These are phyloP conservation scores for Pleomassaria siparia DNA, from an alignment of 2,329 filamentous ascomycete species.

Conservation along the genomic window DNA sequence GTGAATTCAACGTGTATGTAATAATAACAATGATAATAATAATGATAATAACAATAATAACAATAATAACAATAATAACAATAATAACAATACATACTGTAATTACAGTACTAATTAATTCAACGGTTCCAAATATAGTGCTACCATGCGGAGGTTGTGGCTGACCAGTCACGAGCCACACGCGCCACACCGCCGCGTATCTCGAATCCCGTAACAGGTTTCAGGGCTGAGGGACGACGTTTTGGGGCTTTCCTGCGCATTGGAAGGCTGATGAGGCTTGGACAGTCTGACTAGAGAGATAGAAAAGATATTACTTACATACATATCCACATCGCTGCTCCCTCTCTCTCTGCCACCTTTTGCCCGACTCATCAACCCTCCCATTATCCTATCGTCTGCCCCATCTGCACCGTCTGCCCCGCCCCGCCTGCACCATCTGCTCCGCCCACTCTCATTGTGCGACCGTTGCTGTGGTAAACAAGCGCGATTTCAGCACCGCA, in stretches of 20 bases:
- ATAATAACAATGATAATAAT: too few species aligned
- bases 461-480: slow-evolving; percentile 12
- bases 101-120: too few species aligned
- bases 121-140: not conserved
- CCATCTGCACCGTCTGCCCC: too few species aligned
- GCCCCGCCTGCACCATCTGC: not conserved
- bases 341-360: not conserved
- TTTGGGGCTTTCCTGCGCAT: not conserved
- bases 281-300: too few species aligned
- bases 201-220: not conserved
- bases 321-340: not conserved
- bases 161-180: not conserved
- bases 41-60: too few species aligned
- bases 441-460: slow-evolving; percentile 2
- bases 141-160: not conserved
- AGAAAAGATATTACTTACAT: too few species aligned
- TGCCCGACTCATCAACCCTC: not conserved
- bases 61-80: too few species aligned
- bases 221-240: not conserved
- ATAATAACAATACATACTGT: too few species aligned
- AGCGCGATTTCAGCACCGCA: slow-evolving; percentile 11
- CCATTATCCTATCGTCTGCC: too few species aligned
- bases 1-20: too few species aligned
- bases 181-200: slow-evolving; percentile 1
- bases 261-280: too few species aligned